Percentiles rank a stretch among this genome's conserved stretches.
These are phyloP conservation scores for Blastobotrys capitulatus DNA, from an alignment of 1,139 yeast species.

Conservation along the genomic window DNA sequence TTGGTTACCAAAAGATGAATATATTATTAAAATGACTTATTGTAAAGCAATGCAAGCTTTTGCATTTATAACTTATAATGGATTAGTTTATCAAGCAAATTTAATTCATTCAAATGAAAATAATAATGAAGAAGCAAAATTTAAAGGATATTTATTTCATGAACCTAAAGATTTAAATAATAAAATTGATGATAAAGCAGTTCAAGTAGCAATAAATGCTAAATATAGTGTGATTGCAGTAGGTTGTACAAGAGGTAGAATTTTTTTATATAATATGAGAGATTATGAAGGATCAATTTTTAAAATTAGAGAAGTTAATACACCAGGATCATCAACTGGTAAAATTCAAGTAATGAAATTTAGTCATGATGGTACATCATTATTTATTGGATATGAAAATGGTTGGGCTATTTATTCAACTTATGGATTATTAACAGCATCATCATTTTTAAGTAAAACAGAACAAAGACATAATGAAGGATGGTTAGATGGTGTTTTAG, in stretches of 20 bases:
- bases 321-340: slow-evolving; percentile 32
- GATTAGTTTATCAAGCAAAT: slow-evolving; percentile 15
- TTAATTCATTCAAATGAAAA: background rate
- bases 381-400: slow-evolving; percentile 33
- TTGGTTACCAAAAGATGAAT: slow-evolving; percentile 23
- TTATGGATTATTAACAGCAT: slow-evolving; percentile 34
- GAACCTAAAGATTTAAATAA: slow-evolving; percentile 11
- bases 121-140: background rate
- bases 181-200: slow-evolving; percentile 23
- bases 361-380: slow-evolving; percentile 34
- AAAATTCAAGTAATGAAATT: slow-evolving; percentile 27
- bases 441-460: slow-evolving; percentile 27
- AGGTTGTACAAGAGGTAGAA: slow-evolving; percentile 31
- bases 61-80: slow-evolving; percentile 18
- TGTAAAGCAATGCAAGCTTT: slow-evolving; percentile 25
- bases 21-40: slow-evolving; percentile 16
- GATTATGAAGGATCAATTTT: slow-evolving; percentile 33
- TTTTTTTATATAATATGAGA: slow-evolving; percentile 31
- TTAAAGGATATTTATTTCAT: slow-evolving; percentile 23
- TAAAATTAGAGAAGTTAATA: slow-evolving; percentile 24
- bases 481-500: slow-evolving; percentile 31
- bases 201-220: slow-evolving; percentile 32
- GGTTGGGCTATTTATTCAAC: slow-evolving; percentile 38
- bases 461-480: slow-evolving; percentile 25
- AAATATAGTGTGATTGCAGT: slow-evolving; percentile 35